Percentiles rank a stretch among this genome's conserved stretches.
phyloP scores from a whole-genome alignment of 225 moss, liverwort and hornwort genomes.

The Sphagnum contortum region DNA sequence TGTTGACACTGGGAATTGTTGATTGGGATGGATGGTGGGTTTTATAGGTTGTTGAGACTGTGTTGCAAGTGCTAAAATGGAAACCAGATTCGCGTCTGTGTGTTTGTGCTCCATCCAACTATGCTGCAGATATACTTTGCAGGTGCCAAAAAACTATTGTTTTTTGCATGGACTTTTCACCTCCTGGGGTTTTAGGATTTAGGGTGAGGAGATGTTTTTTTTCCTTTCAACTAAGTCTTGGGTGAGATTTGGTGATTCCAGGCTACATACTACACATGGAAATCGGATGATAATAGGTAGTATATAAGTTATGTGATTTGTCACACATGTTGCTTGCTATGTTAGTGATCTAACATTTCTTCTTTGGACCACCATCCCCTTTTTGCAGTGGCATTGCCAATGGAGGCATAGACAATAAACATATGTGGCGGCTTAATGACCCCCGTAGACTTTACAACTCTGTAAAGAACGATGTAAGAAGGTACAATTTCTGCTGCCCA shows the following conservation, averaged over 20 bases:
- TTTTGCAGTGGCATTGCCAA: slow-evolving; percentile 46
- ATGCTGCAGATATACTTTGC: slow-evolving; percentile 64
- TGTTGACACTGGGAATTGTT: too few species aligned
- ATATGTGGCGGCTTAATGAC: slow-evolving; percentile 67
- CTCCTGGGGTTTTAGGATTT: too few species aligned
- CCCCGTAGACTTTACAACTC: slow-evolving; percentile 36
- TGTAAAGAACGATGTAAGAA: slow-evolving; percentile 42
- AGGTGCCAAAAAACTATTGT: slow-evolving; percentile 18
- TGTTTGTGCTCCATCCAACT: slow-evolving; percentile 69
- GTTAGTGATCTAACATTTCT: too few species aligned
- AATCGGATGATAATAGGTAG: too few species aligned
- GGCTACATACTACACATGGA: too few species aligned
- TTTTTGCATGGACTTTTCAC: too few species aligned
- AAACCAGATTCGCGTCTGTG: slow-evolving; percentile 27
- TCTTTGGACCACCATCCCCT: background rate
- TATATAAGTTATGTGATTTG: too few species aligned
- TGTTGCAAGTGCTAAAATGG: slow-evolving; percentile 38
- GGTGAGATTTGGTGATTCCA: too few species aligned
- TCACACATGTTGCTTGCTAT: too few species aligned
- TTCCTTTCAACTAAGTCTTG: too few species aligned
- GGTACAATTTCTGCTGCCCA: slow-evolving; percentile 7
- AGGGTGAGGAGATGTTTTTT: too few species aligned
- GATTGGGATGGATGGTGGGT: too few species aligned
- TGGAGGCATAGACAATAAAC: slow-evolving; percentile 30
- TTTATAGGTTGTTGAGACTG: slow-evolving; percentile 52